Percentiles rank a stretch among this genome's conserved stretches.
phyloP scores from a whole-genome alignment of 805 yeast species.

The Ogataea pilisensis region DNA sequence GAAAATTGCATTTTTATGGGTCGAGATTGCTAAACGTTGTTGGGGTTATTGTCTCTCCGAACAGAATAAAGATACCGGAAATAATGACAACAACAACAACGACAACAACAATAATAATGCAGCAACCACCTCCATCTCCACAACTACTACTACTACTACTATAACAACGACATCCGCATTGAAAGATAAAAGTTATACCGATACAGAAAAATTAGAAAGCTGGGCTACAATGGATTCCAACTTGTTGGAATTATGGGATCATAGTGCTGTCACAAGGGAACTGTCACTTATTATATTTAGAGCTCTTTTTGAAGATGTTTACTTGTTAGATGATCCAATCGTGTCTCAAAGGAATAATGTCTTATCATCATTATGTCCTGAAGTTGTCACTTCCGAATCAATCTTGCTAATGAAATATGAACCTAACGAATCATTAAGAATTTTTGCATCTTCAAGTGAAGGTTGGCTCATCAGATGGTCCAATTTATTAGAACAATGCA shows the following conservation, averaged over 20 bases:
- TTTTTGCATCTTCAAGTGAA: conserved; percentile 62
- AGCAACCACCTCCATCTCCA: conserved; percentile 8
- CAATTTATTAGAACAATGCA: conserved; percentile 44
- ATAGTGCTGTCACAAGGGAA: conserved; percentile 62
- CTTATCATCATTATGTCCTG: conserved; percentile 77
- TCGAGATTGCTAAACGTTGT: conserved; percentile 77
- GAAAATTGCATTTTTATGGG: conserved; percentile 89
- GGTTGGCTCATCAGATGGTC: conserved; percentile 91
- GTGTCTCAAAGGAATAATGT: conserved; percentile 77
- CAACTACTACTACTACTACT: conserved; percentile 13
- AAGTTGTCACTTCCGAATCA: conserved; percentile 69
- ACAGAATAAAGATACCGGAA: conserved; percentile 12
- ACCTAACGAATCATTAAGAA: conserved; percentile 55
- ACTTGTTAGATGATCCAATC: conserved; percentile 84
- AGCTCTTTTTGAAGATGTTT: conserved; percentile 89
- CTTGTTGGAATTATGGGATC: conserved; percentile 70
- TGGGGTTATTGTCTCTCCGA: conserved; percentile 75
- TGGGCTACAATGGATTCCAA: conserved; percentile 88
- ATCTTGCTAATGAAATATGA: conserved; percentile 63
- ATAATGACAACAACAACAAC: conserved; percentile 1
- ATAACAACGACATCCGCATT: conserved; percentile 9
- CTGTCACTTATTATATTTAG: conserved; percentile 73
- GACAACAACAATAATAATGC: conserved; percentile 3
- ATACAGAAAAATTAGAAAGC: conserved; percentile 54
- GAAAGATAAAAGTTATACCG: conserved; percentile 27